Evolutionary conservation across 2,329 filamentous ascomycete genomes (phyloP), one percentile per base, ranked within the genome.

Genomic region (Rhytidhysteron rufulum): DNA sequence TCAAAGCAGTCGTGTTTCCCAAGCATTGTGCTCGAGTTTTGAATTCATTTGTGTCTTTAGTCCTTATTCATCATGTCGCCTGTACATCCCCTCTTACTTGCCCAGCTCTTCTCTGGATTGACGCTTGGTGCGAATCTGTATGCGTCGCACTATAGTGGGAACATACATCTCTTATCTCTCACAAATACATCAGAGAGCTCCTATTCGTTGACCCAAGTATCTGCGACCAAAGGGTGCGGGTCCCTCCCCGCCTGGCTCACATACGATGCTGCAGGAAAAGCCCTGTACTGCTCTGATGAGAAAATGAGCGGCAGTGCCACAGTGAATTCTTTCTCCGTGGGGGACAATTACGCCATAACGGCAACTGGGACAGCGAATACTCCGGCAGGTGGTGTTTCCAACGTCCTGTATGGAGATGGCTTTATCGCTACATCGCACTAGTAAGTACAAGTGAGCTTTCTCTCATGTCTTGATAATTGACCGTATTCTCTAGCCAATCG

Each of bases 351-450:
- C 34, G 53, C 47, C 9, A 21, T 62, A 34, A 55, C 41, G 0
- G 25, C 43, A 4, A 42, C 37, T 13, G 56, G 56, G 5, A 62
- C 53, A 22, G 58, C 44, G 1, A 42, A 49, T 8, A 55, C 59
- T 5, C 49, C 54, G 6, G 42, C 48, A 6, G 51, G 56, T 18
- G 49, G 42, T 7, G 57, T 63, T 21, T 55, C 56, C 3, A 55
- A 48, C 6, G 34, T 48, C 2, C 46, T 62, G 3, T 62, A 62
- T 37, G 59, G 60, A 4, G 51, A 35, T 29, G 44, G 55, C 10
- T 63, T 56, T 44, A 60, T 62, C 19, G 54, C 54, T 11, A 58
- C 55, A 31, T 57, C 52, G 13, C 58, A 61, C 36, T 61, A 61
- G 55, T 58, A 40, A 31, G 58, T 33, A 9, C 9, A 19, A 8